Evolutionary conservation across 805 yeast genomes (phyloP), one percentile per base, ranked within the genome.

Genomic region (Kazachstania psychrophila): DNA sequence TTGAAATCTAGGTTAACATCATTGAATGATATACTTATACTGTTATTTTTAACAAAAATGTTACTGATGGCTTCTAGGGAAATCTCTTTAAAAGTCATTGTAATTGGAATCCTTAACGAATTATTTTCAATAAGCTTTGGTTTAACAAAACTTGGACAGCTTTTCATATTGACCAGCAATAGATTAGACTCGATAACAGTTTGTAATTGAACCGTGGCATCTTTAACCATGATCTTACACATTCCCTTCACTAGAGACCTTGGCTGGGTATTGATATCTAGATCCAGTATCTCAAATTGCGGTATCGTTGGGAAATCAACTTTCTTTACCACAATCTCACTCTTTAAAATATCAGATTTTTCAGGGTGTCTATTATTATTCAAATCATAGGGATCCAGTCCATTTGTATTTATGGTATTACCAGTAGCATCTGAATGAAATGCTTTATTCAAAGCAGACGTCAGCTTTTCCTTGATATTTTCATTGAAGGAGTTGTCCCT

Each of bases 171-270:
- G 4, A 55, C 44, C 31, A 56, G 41, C 18, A 59, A 41, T 34
- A 55, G 40, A 37, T 60, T 60, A 12, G 62, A 51, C 32, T 60
- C 65, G 20, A 60, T 56, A 15, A 54, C 56, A 2, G 65, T 57
- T 29, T 51, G 53, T 20, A 60, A 47, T 38, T 56, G 58, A 7
- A 60, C 36, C 43, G 47, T 51, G 3, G 60, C 61, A 35, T 56
- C 53, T 31, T 49, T 47, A 34, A 58, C 52, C 3, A 59, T 44
- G 3, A 60, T 44, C 37, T 60, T 60, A 36, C 61, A 52, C 11
- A 60, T 58, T 2, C 61, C 57, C 35, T 60, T 60, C 2, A 58
- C 47, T 16, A 57, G 36, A 7, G 63, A 54, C 23, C 52, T 49
- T 10, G 61, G 55, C 36, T 54, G 56, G 5, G 54, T 55, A 26